phyloP scores from a whole-genome alignment of 169 alveolate species.

The Plasmodium vinckei region DNA sequence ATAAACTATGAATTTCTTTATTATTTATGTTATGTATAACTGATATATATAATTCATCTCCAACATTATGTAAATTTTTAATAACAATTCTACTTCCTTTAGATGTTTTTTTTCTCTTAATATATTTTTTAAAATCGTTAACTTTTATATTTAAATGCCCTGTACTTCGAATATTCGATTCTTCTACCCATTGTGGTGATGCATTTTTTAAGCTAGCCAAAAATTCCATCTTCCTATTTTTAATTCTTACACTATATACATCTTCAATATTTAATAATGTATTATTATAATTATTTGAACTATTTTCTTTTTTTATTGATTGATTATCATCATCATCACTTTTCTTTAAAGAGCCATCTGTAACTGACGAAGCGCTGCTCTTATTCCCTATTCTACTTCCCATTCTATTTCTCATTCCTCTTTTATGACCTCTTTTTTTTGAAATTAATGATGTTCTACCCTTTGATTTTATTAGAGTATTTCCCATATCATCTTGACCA shows the following conservation, averaged over 20 bases:
- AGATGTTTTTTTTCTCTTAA: conserved; percentile 47
- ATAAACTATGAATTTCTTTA: conserved; percentile 68
- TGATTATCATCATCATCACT: conserved; percentile 57
- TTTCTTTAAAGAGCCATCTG: conserved; percentile 46
- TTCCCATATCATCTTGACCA: conserved; percentile 26
- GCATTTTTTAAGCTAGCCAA: conserved; percentile 74
- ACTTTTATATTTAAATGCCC: conserved; percentile 71
- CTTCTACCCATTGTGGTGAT: conserved; percentile 74
- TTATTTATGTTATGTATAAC: conserved; percentile 70
- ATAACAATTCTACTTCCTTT: conserved; percentile 62
- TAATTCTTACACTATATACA: conserved; percentile 67
- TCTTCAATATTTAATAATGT: conserved; percentile 70
- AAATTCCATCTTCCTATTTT: conserved; percentile 63
- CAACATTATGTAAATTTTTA: conserved; percentile 70
- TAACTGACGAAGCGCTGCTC: conserved; percentile 10
- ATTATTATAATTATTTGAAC: conserved; percentile 10
- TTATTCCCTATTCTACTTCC: conserved; percentile 44
- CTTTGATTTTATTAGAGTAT: conserved; percentile 21
- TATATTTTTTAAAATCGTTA: conserved; percentile 72
- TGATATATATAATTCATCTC: conserved; percentile 71
- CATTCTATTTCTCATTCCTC: conserved; percentile 22
- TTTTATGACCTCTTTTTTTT: conserved; percentile 16
- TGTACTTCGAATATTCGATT: conserved; percentile 62
- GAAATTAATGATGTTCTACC: conserved; percentile 48
- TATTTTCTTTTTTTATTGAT: conserved; percentile 43